Base-by-base conservation (phyloP, 768 basidiomycete genomes). In the Rhodotorula babjevae region DNA sequence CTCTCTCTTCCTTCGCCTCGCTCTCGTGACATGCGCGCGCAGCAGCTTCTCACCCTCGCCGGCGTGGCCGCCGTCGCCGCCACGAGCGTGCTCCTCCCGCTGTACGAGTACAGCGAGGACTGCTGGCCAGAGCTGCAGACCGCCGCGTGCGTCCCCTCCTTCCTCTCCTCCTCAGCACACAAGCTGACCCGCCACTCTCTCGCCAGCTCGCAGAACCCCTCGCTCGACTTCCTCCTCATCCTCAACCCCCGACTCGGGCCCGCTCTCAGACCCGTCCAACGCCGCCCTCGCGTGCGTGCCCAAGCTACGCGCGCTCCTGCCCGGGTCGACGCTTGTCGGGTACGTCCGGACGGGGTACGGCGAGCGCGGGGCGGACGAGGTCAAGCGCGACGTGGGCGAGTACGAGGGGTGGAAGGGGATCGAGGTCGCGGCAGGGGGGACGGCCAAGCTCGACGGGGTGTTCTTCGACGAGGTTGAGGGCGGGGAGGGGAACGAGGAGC, bases 341-440 rank as follows among this genome's bases (percentile, higher is more conserved):
- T 68, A 68, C 68, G 68, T 68, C 47, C 42, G 68, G 2, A 68
- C 68, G 0, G 68, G 61, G 25, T 68, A 68, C 61, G 61, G 61
- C 11, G 4, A 1, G 2, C 53, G 61, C 19, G 5, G 42, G 23
- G n/a, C 47, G 1, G 44, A 12, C 8, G 55, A 63, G 7, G 47
- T 68, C 55, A 3, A 27, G 29, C 11, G 7, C 25, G 61, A 68
- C 46, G 61, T 68, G 2, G 46, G 56, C 16, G 21, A 7, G 29
- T 68, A 68, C 61, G 29, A 29, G 1, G 1, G 11, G 4, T 68
- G 68, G 68, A 42, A 46, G 1, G 44, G 33, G 14, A 52, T 63
- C 25, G 33, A 58, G 16, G 46, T 33, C 1, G n/a, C 1, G 6
- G 33, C 46, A 8, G 46, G n/a, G 7, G 21, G 21, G 27, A 47